Evolutionary conservation across 805 yeast genomes (phyloP), one percentile per base, ranked within the genome.

Genomic region (Teunomyces funiuensis): DNA sequence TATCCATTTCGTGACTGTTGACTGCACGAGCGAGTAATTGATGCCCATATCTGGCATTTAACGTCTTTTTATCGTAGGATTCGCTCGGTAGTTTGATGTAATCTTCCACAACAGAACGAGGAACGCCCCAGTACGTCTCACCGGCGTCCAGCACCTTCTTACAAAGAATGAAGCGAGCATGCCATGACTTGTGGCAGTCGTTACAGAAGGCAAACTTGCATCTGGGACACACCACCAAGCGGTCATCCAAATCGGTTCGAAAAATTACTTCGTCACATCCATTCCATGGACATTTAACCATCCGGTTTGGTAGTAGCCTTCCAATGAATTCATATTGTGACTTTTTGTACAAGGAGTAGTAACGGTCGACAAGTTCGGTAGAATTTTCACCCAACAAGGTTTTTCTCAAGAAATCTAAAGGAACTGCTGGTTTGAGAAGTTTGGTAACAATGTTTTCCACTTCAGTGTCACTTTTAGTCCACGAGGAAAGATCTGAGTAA

Each of bases 181-280:
- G 87, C 80, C 83, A 81, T 3, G 84, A 76, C 47, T 73, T 80
- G 5, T 68, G 57, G 55, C 87, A 82, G 19, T 66, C 66, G 44
- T 66, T 66, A 51, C 87, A 82, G 47, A 79, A 82, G 0, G 81
- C 80, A 47, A 72, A 66, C 8, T 60, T 56, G 53, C 86, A 82
- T 3, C 54, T 45, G 0, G 67, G 59, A 51, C 87, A 82, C 14
- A 72, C 65, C 3, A 77, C 66, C 41, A 81, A 58, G 6, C 69
- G 56, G 6, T 75, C 78, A 41, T 69, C 70, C 11, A 67, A 56
- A 45, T 77, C 67, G 15, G 69, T 69, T 36, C 80, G 60, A 26
- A 79, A 65, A 19, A 80, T 69, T 64, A 72, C 71, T 4, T 58
- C 58, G 1, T 61, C 52, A 49, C 86, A 82, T 16, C 52, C 48